Conservation (phyloP, 257 asterid genomes). For the Penstemon newberryi region DNA sequence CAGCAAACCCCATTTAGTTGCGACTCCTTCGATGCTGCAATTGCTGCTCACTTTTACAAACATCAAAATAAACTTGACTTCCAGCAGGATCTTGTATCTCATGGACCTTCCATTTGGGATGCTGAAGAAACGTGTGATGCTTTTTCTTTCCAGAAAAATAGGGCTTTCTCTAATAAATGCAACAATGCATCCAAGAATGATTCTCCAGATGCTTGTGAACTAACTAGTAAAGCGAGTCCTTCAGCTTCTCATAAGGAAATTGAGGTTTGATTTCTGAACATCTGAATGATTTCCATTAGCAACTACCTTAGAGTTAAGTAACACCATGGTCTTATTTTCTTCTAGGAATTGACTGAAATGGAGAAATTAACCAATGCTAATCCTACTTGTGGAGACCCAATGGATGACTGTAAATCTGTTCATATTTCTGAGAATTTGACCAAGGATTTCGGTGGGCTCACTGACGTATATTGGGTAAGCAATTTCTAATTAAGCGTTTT, state of each 20-base stretch:
- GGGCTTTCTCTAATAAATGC: slow-evolving; percentile 36
- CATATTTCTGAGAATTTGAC: slow-evolving; percentile 43
- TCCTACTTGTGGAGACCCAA: slow-evolving; percentile 35
- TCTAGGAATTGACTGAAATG: slow-evolving; percentile 51
- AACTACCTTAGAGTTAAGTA: slow-evolving; percentile 12
- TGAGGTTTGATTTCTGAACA: slow-evolving; percentile 50
- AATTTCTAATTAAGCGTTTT: slow-evolving; percentile 19
- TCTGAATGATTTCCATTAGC: slow-evolving; percentile 11
- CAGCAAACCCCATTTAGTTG: slow-evolving; percentile 72
- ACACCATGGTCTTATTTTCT: slow-evolving; percentile 25
- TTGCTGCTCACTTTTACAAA: slow-evolving; percentile 87
- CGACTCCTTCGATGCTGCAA: slow-evolving; percentile 99
- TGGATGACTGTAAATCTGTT: slow-evolving; percentile 42
- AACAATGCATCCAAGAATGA: slow-evolving; percentile 32
- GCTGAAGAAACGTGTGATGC: slow-evolving; percentile 98
- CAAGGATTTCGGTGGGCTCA: slow-evolving; percentile 62
- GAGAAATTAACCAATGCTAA: slow-evolving; percentile 37
- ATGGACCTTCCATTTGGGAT: slow-evolving; percentile 76
- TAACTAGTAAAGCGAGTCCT: slow-evolving; percentile 40
- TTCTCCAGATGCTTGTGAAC: slow-evolving; percentile 34
- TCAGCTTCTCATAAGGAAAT: slow-evolving; percentile 35
- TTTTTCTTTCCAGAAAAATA: slow-evolving; percentile 64
- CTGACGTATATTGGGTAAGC: slow-evolving; percentile 88
- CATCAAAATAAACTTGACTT: slow-evolving; percentile 55
- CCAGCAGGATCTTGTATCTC: slow-evolving; percentile 47